These are phyloP conservation scores for Mycena belliarum DNA, from an alignment of 768 basidiomycete genomes.

Conservation along the genomic window DNA sequence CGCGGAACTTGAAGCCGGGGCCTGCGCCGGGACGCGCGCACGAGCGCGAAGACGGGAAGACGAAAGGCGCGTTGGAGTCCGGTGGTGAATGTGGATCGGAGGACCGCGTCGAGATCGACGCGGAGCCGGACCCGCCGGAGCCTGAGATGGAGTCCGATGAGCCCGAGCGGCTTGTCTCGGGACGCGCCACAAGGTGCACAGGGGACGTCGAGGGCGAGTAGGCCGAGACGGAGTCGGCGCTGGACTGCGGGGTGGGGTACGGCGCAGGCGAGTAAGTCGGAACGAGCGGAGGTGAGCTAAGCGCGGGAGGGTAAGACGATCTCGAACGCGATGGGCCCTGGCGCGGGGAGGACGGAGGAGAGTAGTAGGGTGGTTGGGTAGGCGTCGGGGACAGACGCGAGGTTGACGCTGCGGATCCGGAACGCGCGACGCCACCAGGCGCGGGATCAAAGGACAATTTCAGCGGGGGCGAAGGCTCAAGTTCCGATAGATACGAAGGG, in stretches of 20 bases:
- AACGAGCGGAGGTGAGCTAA: not conserved
- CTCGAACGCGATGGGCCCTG: not conserved
- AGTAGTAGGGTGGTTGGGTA: constrained; percentile 14
- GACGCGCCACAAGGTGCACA: not conserved
- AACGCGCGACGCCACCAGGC: not conserved
- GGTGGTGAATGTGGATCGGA: too few species aligned
- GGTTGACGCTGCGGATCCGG: constrained; percentile 14
- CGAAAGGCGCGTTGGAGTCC: constrained; percentile 10
- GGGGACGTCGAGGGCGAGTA: constrained; percentile 6
- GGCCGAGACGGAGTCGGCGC: not conserved
- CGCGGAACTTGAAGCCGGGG: constrained; percentile 16
- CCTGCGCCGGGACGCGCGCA: constrained; percentile 9
- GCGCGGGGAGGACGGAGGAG: constrained; percentile 8
- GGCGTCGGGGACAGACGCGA: constrained; percentile 7
- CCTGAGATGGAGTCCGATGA: constrained; percentile 12
- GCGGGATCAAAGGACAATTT: not conserved
- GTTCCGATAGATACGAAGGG: constrained; percentile 12
- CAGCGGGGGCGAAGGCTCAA: not conserved
- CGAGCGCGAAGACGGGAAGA: constrained; percentile 27
- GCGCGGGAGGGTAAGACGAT: not conserved
- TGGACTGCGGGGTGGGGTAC: constrained; percentile 6
- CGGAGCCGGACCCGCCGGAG: constrained; percentile 1
- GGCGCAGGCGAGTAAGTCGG: not conserved
- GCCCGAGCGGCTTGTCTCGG: not conserved
- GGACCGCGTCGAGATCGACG: too few species aligned